These are phyloP conservation scores for Podila minutissima DNA, from an alignment of 192 early-diverging fungal species.

Conservation along the genomic window DNA sequence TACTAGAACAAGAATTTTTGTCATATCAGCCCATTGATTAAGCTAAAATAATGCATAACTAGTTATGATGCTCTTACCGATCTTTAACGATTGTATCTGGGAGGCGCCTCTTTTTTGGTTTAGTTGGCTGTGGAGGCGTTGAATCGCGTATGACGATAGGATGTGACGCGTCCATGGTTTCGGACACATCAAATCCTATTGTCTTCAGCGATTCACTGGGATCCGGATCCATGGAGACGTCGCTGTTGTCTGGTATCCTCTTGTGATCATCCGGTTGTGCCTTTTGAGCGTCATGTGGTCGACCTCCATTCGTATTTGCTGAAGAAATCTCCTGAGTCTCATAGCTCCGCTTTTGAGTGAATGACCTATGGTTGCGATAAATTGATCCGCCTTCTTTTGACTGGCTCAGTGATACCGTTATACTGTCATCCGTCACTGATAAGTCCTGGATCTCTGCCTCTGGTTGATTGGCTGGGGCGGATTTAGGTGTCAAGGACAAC, in stretches of 20 bases:
- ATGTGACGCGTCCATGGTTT: not conserved
- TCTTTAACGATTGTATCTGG: conserved; percentile 10
- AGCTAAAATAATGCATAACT: too few species aligned
- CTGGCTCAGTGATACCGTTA: not conserved
- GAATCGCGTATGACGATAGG: not conserved
- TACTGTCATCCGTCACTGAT: conserved; percentile 8
- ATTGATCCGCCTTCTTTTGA: not conserved
- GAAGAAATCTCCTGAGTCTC: too few species aligned
- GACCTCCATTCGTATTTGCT: too few species aligned
- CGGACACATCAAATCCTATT: too few species aligned
- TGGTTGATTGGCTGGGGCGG: conserved; percentile 20
- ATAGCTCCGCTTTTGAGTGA: not conserved
- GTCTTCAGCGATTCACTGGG: too few species aligned
- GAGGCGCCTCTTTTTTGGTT: conserved; percentile 18
- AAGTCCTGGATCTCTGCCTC: conserved; percentile 24
- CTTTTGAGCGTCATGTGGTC: too few species aligned
- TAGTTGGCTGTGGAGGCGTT: not conserved
- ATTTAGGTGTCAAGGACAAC: conserved; percentile 1
- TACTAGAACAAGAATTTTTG: not conserved
- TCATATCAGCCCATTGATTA: not conserved
- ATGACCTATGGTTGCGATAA: not conserved
- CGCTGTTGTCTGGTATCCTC: too few species aligned
- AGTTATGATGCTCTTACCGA: too few species aligned
- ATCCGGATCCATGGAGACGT: too few species aligned
- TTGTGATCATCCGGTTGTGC: too few species aligned